Conservation (phyloP, 2,329 filamentous ascomycete species). For the Helotiales sp. region DNA sequence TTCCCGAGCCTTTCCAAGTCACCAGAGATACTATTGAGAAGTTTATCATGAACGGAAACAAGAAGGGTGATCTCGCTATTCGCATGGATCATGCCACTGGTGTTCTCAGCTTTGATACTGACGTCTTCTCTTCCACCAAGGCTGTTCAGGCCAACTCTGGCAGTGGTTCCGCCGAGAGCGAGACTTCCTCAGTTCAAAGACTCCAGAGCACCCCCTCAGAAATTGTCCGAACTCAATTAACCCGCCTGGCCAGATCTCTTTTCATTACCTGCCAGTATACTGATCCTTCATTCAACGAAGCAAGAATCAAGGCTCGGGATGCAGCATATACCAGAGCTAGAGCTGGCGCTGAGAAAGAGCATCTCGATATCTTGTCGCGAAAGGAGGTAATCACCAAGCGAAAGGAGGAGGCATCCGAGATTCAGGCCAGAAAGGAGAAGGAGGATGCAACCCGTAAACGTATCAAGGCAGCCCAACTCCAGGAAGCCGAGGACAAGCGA, state of each 20-base stretch:
- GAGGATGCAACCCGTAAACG: constrained; percentile 90
- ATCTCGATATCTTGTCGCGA: constrained; percentile 80
- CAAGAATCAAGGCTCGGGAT: constrained; percentile 77
- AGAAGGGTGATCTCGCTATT: constrained; percentile 97
- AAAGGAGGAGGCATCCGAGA: constrained; percentile 92
- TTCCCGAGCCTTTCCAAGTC: constrained; percentile 96
- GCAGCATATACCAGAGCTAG: constrained; percentile 81
- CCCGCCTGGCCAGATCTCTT: constrained; percentile 86
- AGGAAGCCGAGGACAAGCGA: constrained; percentile 87
- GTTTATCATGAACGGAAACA: constrained; percentile 99
- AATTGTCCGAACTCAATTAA: constrained; percentile 94
- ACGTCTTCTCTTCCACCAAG: constrained; percentile 97
- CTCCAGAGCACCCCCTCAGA: constrained; percentile 97
- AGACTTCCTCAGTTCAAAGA: constrained; percentile 85
- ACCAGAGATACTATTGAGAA: constrained; percentile 92
- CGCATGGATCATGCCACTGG: constrained; percentile 95
- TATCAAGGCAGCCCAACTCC: constrained; percentile 82
- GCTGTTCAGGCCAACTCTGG: constrained; percentile 83
- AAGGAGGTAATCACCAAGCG: constrained; percentile 94
- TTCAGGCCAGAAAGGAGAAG: constrained; percentile 85
- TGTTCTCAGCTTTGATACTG: constrained; percentile 94
- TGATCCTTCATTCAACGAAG: constrained; percentile 85
- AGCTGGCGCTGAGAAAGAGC: constrained; percentile 90
- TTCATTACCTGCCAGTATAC: constrained; percentile 96
- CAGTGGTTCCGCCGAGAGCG: constrained; percentile 85